These are phyloP conservation scores for Geotrichum armillariae DNA, from an alignment of 1,139 yeast species.

Conservation along the genomic window DNA sequence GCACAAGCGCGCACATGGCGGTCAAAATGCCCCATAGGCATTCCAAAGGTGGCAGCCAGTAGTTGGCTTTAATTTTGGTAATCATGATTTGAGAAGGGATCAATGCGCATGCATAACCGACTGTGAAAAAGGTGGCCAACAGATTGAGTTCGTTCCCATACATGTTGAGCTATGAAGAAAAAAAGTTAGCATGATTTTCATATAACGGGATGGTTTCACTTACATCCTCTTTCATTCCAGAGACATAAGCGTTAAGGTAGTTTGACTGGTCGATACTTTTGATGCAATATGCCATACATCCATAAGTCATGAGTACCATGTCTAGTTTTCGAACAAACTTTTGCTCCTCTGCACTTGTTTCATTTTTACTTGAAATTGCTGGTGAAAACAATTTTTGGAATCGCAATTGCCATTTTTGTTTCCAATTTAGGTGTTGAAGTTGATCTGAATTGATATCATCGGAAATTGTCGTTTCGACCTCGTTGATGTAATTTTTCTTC, in stretches of 20 bases:
- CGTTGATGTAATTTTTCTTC: too few species aligned
- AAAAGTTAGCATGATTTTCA: neutral
- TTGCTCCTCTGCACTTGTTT: slow-evolving; percentile 1
- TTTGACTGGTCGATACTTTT: slow-evolving; percentile 37
- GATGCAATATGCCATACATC: slow-evolving; percentile 11
- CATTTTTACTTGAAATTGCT: slow-evolving; percentile 1
- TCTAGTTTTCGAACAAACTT: slow-evolving; percentile 4
- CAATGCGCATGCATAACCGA: slow-evolving; percentile 56
- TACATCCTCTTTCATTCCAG: slow-evolving; percentile 57
- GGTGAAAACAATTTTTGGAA: slow-evolving; percentile 8
- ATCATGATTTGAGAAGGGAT: slow-evolving; percentile 54
- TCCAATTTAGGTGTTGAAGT: slow-evolving; percentile 2
- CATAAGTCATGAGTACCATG: slow-evolving; percentile 11
- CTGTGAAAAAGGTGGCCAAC: slow-evolving; percentile 47
- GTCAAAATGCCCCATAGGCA: slow-evolving; percentile 60
- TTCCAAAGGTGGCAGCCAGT: slow-evolving; percentile 50
- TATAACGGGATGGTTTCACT: neutral
- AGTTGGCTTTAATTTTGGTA: slow-evolving; percentile 52
- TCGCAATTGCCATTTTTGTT: neutral
- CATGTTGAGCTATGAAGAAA: slow-evolving; percentile 42
- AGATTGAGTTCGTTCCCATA: slow-evolving; percentile 55
- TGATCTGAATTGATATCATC: neutral
- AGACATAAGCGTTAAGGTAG: slow-evolving; percentile 51
- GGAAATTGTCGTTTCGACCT: neutral
- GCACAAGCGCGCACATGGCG: slow-evolving; percentile 49